A percentile compares a stretch with the other conserved stretches of the same genome.
Conservation (phyloP, 192 early-diverging fungal species). For the Spizellomyces punctatus region DNA sequence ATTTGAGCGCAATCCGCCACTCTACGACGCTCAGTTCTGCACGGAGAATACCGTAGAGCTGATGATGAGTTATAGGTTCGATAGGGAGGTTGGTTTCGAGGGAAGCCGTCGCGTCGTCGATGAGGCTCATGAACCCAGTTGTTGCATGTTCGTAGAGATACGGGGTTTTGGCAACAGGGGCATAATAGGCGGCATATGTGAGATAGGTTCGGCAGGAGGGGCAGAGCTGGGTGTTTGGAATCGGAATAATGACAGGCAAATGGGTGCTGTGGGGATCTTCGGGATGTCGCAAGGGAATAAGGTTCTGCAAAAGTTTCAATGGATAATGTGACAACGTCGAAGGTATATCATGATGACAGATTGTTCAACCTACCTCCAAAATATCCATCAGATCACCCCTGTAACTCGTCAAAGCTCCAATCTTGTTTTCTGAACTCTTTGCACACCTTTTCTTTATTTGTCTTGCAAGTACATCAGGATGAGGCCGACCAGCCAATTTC, state of each 20-base stretch:
- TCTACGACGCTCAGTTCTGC: constrained; percentile 6
- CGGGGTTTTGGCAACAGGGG: constrained; percentile 7
- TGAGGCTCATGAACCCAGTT: constrained; percentile 10
- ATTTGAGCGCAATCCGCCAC: constrained; percentile 14
- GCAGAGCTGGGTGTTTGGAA: constrained; percentile 21
- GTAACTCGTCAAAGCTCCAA: constrained; percentile 11
- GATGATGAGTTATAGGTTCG: constrained; percentile 24
- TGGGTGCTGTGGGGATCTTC: constrained; percentile 21
- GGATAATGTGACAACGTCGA: neutral
- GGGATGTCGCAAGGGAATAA: constrained; percentile 7
- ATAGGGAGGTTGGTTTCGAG: constrained; percentile 9
- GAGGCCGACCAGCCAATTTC: neutral
- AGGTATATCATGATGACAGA: too few relatives aligned
- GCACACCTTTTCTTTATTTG: constrained; percentile 13
- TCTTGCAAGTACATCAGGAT: constrained; percentile 3
- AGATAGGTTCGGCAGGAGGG: constrained; percentile 9
- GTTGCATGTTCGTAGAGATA: constrained; percentile 15
- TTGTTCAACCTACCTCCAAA: neutral
- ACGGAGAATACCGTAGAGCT: constrained; percentile 16
- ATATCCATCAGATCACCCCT: constrained; percentile 15
- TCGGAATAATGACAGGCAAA: constrained; percentile 12
- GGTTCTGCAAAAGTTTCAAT: neutral
- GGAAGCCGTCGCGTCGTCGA: constrained; percentile 21
- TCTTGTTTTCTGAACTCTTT: constrained; percentile 25
- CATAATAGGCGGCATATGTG: constrained; percentile 8